Evolutionary conservation across 495 filamentous ascomycete genomes (phyloP).

Genomic region (Neurospora hispaniola): DNA sequence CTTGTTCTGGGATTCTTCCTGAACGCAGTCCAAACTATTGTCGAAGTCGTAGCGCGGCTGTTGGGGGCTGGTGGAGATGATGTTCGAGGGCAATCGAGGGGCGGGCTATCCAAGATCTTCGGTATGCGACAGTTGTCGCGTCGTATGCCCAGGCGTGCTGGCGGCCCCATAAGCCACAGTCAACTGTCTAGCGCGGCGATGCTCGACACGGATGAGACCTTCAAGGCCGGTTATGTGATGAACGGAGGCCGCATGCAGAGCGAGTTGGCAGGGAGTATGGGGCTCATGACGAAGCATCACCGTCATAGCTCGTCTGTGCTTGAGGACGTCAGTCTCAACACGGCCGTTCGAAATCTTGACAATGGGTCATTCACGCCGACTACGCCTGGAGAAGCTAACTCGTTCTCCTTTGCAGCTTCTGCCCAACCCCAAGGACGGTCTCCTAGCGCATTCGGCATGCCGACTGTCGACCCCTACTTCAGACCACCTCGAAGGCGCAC

Average conservation of each 20-base stretch:
- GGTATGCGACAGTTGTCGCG: constrained; percentile 86
- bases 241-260: constrained; percentile 62
- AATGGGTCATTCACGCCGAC: constrained; percentile 53
- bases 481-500: constrained; percentile 64
- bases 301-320: constrained; percentile 34
- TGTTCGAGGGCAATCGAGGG: constrained; percentile 58
- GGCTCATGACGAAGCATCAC: constrained; percentile 45
- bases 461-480: constrained; percentile 65
- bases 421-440: constrained; percentile 26
- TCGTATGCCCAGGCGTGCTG: constrained; percentile 50
- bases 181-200: constrained; percentile 75
- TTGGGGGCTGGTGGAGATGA: constrained; percentile 72
- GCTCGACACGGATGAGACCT: constrained; percentile 51
- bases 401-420: constrained; percentile 57
- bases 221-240: constrained; percentile 52
- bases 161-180: constrained; percentile 53
- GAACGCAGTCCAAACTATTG: constrained; percentile 78
- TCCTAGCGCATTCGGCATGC: constrained; percentile 34
- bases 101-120: constrained; percentile 83
- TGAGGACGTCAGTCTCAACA: constrained; percentile 32
- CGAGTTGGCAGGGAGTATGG: constrained; percentile 70
- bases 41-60: constrained; percentile 74
- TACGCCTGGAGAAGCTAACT: constrained; percentile 55
- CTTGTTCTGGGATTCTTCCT: constrained; percentile 90
- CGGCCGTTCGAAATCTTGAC: constrained; percentile 21